Conservation (phyloP, 2,329 filamentous ascomycete genomes). For the Cordyceps javanica region DNA sequence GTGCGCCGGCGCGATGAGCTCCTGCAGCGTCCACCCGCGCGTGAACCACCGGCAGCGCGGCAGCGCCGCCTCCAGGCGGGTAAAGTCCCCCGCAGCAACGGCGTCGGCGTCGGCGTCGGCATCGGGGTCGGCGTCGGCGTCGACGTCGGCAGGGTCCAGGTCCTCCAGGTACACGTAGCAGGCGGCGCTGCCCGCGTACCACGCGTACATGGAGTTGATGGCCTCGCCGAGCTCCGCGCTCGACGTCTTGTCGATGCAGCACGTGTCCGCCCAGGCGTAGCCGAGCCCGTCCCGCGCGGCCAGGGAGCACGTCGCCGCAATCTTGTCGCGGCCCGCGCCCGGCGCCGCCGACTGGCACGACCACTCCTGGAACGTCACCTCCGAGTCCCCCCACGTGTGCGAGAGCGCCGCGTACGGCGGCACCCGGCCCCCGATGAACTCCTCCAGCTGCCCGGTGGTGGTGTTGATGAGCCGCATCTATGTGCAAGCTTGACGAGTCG, state of each 20-base stretch:
- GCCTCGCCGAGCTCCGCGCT: constrained; percentile 21
- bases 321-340: background rate
- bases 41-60: constrained; percentile 19
- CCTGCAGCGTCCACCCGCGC: too few relatives aligned
- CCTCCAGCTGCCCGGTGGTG: background rate
- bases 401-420: constrained; percentile 21
- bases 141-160: background rate
- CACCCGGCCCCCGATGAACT: constrained; percentile 4
- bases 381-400: constrained; percentile 20
- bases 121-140: constrained; percentile 10
- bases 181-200: background rate
- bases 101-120: too few relatives aligned
- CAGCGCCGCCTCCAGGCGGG: constrained; percentile 11
- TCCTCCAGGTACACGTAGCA: background rate
- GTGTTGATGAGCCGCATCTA: background rate
- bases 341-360: background rate
- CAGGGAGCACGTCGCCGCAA: background rate
- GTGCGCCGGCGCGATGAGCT: constrained; percentile 16
- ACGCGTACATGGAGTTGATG: constrained; percentile 15
- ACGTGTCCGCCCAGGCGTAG: constrained; percentile 20
- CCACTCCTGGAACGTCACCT: constrained; percentile 24
- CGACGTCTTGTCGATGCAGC: constrained; percentile 24
- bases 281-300: constrained; percentile 11
- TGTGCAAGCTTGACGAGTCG: too few relatives aligned
- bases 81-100: too few relatives aligned